Percentiles rank a stretch among this genome's conserved stretches.
These are phyloP conservation scores for Carex cristatella DNA, from an alignment of 176 grass and related monocot genomes.

Conservation along the genomic window DNA sequence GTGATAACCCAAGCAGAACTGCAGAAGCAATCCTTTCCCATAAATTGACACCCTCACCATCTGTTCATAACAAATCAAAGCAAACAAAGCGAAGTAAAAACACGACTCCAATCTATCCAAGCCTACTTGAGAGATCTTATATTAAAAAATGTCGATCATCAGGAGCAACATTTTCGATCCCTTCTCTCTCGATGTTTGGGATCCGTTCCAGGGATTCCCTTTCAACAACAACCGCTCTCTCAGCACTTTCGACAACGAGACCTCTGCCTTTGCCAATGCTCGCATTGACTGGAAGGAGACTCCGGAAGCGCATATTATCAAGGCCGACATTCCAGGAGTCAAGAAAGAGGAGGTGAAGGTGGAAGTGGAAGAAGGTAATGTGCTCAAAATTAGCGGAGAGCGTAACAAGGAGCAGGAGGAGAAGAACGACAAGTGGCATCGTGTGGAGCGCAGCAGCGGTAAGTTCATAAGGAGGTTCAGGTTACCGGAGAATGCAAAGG, in stretches of 20 bases:
- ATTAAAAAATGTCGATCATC: slow-evolving; percentile 16
- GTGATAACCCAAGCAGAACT: not conserved
- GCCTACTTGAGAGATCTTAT: too few relatives aligned
- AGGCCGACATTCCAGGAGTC: slow-evolving; percentile 41
- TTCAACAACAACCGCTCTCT: not conserved
- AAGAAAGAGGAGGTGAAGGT: slow-evolving; percentile 42
- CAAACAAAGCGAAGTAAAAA: too few relatives aligned
- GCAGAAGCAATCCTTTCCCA: not conserved
- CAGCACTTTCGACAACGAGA: slow-evolving; percentile 6
- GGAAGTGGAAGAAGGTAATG: slow-evolving; percentile 34
- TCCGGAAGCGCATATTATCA: slow-evolving; percentile 43
- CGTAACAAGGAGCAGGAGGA: slow-evolving; percentile 26
- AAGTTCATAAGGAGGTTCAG: slow-evolving; percentile 27
- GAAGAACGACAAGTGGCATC: slow-evolving; percentile 47
- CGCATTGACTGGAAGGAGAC: slow-evolving; percentile 57
- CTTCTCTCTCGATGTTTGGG: slow-evolving; percentile 18
- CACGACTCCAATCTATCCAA: too few relatives aligned
- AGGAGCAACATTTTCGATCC: slow-evolving; percentile 32
- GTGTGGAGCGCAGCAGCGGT: slow-evolving; percentile 46
- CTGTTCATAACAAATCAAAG: too few relatives aligned
- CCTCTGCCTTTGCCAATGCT: slow-evolving; percentile 25
- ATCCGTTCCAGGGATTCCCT: slow-evolving; percentile 22
- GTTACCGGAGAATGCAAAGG: slow-evolving; percentile 33
- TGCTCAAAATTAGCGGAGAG: slow-evolving; percentile 11
- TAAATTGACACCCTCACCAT: not conserved